phyloP scores from a whole-genome alignment of 345 rosid genomes.

The Trapa incisa region DNA sequence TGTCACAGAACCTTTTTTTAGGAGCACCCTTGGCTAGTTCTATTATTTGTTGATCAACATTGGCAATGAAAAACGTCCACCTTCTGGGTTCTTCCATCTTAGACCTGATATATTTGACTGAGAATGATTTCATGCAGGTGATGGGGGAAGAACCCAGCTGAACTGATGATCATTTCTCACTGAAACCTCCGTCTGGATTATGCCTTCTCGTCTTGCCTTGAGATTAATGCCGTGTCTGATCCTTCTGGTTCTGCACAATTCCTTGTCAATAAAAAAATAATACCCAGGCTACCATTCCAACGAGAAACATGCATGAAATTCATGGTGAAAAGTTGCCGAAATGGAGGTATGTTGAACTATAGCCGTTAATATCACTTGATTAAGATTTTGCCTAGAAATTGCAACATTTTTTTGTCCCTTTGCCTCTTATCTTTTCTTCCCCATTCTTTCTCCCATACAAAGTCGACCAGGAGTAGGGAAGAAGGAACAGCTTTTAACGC shows the following conservation, averaged over 20 bases:
- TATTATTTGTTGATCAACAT: neutral
- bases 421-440: no score
- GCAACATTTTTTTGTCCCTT: neutral
- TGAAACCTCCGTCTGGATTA: neutral
- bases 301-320: constrained; percentile 8
- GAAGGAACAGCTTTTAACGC: constrained; percentile 1
- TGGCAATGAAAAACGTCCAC: neutral
- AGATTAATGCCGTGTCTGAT: neutral
- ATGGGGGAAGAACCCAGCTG: neutral
- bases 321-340: neutral
- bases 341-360: no score
- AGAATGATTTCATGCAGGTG: neutral
- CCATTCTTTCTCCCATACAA: no score
- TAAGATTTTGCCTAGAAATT: no score
- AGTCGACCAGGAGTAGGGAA: neutral
- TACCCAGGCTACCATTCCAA: neutral
- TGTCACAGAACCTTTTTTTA: neutral
- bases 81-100: no score
- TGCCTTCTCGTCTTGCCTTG: neutral
- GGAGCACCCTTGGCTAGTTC: neutral
- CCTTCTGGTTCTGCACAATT: neutral
- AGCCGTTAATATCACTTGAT: no score
- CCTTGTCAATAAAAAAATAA: no score
- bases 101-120: neutral
- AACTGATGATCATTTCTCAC: neutral